Percentiles rank a stretch among this genome's conserved stretches.
These are phyloP conservation scores for Leccinum subtestaceum DNA, from an alignment of 768 basidiomycete genomes.

Conservation along the genomic window DNA sequence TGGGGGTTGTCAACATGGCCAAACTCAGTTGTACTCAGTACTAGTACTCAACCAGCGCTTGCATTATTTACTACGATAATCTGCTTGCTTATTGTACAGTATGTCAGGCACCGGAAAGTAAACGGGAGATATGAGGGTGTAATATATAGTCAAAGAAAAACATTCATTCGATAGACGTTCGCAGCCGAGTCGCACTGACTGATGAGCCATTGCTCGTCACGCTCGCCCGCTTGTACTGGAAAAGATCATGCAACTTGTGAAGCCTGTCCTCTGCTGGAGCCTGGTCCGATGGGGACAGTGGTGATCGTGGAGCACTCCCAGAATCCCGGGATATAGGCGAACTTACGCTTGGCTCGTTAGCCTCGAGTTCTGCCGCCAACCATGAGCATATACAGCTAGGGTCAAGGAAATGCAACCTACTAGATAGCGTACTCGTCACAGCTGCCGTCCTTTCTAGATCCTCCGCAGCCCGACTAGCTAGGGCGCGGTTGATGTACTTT, in stretches of 20 bases:
- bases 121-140: slow-evolving; percentile 15
- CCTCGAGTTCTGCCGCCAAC: slow-evolving; percentile 54
- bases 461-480: slow-evolving; percentile 85
- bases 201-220: slow-evolving; percentile 47
- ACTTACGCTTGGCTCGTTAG: slow-evolving; percentile 41
- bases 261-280: slow-evolving; percentile 57
- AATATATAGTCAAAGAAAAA: slow-evolving; percentile 17
- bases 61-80: slow-evolving; percentile 24
- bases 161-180: slow-evolving; percentile 20
- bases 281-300: slow-evolving; percentile 32
- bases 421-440: slow-evolving; percentile 80
- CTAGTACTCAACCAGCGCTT: background rate
- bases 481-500: slow-evolving; percentile 85
- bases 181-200: slow-evolving; percentile 15
- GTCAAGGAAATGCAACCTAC: slow-evolving; percentile 42
- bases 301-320: slow-evolving; percentile 35
- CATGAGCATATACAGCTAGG: slow-evolving; percentile 9
- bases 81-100: slow-evolving; percentile 30
- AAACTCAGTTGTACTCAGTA: slow-evolving; percentile 15
- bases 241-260: slow-evolving; percentile 74
- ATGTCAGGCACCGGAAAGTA: slow-evolving; percentile 21
- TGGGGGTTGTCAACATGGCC: slow-evolving; percentile 26
- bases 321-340: slow-evolving; percentile 32
- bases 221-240: slow-evolving; percentile 74
- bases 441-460: slow-evolving; percentile 78